These are phyloP conservation scores for Volvox carteri DNA, from an alignment of 163 green algal species.

Conservation along the genomic window DNA sequence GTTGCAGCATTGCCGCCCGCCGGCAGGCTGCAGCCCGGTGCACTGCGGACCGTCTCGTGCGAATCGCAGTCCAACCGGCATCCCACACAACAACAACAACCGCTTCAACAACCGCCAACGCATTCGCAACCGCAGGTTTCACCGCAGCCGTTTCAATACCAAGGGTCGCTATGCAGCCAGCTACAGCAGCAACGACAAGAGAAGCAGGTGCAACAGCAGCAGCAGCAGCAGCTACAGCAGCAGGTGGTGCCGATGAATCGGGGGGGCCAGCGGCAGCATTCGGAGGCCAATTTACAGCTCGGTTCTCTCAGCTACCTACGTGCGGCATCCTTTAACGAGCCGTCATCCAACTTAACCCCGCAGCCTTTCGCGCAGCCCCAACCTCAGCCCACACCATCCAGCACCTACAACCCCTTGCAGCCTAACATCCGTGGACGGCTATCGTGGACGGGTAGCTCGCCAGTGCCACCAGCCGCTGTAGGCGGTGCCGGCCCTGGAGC, in stretches of 20 bases:
- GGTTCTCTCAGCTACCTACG: background rate
- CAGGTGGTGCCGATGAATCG: background rate
- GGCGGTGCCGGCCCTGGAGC: background rate
- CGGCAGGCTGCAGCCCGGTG: background rate
- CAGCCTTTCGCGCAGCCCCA: background rate
- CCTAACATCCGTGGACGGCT: background rate
- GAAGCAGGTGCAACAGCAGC: background rate
- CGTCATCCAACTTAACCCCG: background rate
- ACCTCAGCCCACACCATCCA: background rate
- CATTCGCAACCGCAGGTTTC: background rate
- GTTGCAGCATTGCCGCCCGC: background rate
- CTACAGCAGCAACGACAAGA: background rate
- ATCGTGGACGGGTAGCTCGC: slow-evolving; percentile 5
- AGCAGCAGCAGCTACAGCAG: slow-evolving; percentile 21
- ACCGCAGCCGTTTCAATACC: background rate
- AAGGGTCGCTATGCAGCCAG: background rate
- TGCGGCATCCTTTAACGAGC: background rate
- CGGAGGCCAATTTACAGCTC: background rate
- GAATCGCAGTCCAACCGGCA: background rate
- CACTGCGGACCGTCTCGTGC: background rate
- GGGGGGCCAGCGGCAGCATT: background rate
- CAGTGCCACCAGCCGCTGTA: background rate
- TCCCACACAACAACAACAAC: background rate
- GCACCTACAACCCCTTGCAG: slow-evolving; percentile 36
- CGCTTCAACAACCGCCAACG: background rate